Percentiles rank a stretch among this genome's conserved stretches.
phyloP scores from a whole-genome alignment of 1,284 basidiomycete species.

The Ganoderma lucidum region DNA sequence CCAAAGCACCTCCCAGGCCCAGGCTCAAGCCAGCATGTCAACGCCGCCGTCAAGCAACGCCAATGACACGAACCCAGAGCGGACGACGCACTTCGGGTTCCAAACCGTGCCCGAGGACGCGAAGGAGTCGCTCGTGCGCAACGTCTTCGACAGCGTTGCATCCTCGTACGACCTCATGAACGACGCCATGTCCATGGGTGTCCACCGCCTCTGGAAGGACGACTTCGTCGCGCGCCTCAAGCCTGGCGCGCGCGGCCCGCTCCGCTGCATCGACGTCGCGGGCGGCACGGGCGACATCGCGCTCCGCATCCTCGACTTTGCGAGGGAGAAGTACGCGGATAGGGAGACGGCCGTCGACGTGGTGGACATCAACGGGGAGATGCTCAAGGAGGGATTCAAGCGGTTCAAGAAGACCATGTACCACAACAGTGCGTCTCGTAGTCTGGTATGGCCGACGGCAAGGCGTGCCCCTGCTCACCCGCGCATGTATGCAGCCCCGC shows the following conservation, averaged over 20 bases:
- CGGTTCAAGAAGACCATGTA: slow-evolving; percentile 97
- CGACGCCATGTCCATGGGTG: slow-evolving; percentile 96
- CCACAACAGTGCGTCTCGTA: slow-evolving; percentile 94
- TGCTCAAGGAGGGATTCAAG: slow-evolving; percentile 93
- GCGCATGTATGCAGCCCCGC: slow-evolving; percentile 79
- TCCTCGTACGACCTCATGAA: slow-evolving; percentile 99
- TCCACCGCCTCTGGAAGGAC: slow-evolving; percentile 99
- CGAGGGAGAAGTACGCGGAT: slow-evolving; percentile 88
- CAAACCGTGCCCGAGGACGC: slow-evolving; percentile 81
- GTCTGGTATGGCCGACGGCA: no score
- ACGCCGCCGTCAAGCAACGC: not conserved
- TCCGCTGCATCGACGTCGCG: slow-evolving; percentile 93
- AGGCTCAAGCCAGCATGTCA: slow-evolving; percentile 7
- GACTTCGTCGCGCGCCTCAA: slow-evolving; percentile 84
- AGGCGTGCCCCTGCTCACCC: no score
- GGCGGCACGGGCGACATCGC: slow-evolving; percentile 99
- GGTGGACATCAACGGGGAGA: slow-evolving; percentile 95
- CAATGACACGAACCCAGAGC: slow-evolving; percentile 17
- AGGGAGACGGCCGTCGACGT: slow-evolving; percentile 91
- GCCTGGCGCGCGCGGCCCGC: slow-evolving; percentile 77
- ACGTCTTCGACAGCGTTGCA: slow-evolving; percentile 96
- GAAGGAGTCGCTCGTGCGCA: slow-evolving; percentile 85
- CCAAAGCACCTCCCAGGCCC: slow-evolving; percentile 21
- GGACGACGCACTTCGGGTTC: slow-evolving; percentile 89
- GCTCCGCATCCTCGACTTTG: slow-evolving; percentile 91